A percentile compares a stretch with the other conserved stretches of the same genome.
Evolutionary conservation across 1,139 yeast species (phyloP).

Genomic region (Taphrina confusa): DNA sequence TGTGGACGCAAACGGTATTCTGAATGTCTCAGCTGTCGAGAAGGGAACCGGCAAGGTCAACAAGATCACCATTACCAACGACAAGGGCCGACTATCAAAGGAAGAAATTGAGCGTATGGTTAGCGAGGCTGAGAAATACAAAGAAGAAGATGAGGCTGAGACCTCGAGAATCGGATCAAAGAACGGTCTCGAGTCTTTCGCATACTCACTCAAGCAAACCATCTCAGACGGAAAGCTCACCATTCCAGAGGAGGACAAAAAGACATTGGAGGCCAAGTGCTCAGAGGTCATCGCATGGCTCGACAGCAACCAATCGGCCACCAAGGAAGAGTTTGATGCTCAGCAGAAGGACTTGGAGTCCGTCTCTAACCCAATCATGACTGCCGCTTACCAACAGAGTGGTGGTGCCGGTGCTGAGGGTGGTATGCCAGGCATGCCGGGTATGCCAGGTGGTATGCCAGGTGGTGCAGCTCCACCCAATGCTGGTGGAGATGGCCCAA

Average conservation of each 20-base stretch:
- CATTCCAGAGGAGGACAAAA: slow-evolving; percentile 63
- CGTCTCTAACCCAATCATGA: slow-evolving; percentile 90
- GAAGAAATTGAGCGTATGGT: slow-evolving; percentile 96
- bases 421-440: slow-evolving; percentile 74
- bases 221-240: slow-evolving; percentile 79
- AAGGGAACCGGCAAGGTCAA: slow-evolving; percentile 82
- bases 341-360: slow-evolving; percentile 93
- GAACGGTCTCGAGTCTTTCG: slow-evolving; percentile 90
- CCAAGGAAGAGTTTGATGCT: slow-evolving; percentile 83
- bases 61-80: slow-evolving; percentile 84
- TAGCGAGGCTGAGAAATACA: slow-evolving; percentile 82
- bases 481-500: slow-evolving; percentile 63
- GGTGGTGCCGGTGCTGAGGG: slow-evolving; percentile 58
- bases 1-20: slow-evolving; percentile 88
- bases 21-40: slow-evolving; percentile 91
- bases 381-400: slow-evolving; percentile 71
- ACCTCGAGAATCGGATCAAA: slow-evolving; percentile 72
- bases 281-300: slow-evolving; percentile 85
- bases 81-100: slow-evolving; percentile 93
- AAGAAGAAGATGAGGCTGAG: slow-evolving; percentile 82
- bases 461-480: slow-evolving; percentile 50
- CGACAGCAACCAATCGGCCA: slow-evolving; percentile 82
- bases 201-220: slow-evolving; percentile 85
- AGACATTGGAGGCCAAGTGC: slow-evolving; percentile 77
- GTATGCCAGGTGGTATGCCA: slow-evolving; percentile 61